Evolutionary conservation across 2,329 filamentous ascomycete genomes (phyloP).

Genomic region (Fusarium denticulatum): DNA sequence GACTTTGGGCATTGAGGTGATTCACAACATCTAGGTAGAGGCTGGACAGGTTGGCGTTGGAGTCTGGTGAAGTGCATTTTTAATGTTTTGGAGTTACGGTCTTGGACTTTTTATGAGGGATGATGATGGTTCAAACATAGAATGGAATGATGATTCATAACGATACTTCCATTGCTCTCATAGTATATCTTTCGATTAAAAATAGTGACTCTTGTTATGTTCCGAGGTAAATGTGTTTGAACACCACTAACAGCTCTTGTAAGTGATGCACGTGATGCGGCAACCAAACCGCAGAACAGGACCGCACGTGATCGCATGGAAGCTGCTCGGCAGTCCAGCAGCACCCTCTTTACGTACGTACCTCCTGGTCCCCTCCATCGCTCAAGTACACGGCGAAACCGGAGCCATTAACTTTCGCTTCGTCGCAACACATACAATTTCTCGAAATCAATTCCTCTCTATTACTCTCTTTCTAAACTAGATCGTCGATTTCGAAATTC

Average conservation of each 20-base stretch:
- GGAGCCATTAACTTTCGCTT: conserved; percentile 23
- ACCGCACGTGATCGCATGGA: conserved; percentile 18
- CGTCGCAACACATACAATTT: neutral
- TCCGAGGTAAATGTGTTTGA: neutral
- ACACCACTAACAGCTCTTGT: neutral
- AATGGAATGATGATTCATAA: neutral
- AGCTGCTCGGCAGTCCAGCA: conserved; percentile 12
- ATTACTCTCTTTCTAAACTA: neutral
- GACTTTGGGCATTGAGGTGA: too few species aligned
- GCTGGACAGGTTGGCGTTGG: neutral
- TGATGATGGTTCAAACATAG: neutral
- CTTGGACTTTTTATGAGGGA: neutral
- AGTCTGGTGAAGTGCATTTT: neutral
- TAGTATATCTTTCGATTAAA: too few species aligned
- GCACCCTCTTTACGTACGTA: conserved; percentile 18
- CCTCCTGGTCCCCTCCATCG: conserved; percentile 5
- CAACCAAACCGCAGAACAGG: neutral
- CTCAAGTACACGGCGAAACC: conserved; percentile 22
- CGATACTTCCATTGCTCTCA: neutral
- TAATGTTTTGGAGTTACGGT: neutral
- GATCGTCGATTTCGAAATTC: neutral
- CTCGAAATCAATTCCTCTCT: neutral
- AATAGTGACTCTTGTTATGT: neutral
- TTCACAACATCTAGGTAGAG: too few species aligned
- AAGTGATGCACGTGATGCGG: conserved; percentile 16